Percentiles rank a stretch among this genome's conserved stretches.
phyloP scores from a whole-genome alignment of 169 alveolate species.

The Plasmodium ovale region DNA sequence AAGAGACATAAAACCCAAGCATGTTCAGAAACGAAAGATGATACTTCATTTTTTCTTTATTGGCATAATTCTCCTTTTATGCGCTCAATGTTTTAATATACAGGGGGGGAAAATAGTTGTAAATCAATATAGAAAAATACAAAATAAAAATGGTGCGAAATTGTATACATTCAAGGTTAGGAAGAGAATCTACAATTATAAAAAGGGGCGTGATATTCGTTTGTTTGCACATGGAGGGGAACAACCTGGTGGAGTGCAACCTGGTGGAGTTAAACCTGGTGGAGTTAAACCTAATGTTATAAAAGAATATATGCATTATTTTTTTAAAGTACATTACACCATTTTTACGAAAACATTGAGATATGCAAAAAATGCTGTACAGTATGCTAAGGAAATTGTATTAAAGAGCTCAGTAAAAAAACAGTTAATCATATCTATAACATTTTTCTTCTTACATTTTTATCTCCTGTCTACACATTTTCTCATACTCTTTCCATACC shows the following conservation, averaged over 20 bases:
- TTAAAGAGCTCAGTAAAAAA: neutral
- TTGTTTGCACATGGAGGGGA: too few species aligned
- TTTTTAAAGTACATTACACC: slow-evolving; percentile 9
- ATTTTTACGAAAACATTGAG: slow-evolving; percentile 14
- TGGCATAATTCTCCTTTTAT: slow-evolving; percentile 18
- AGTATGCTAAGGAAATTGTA: neutral
- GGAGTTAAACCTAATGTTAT: too few species aligned
- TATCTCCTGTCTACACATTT: slow-evolving; percentile 44
- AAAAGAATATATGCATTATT: neutral
- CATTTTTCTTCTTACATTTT: slow-evolving; percentile 64
- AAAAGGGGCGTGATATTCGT: too few species aligned
- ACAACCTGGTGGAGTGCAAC: too few species aligned
- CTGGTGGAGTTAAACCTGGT: too few species aligned
- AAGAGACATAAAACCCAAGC: slow-evolving; percentile 1
- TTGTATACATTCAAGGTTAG: neutral
- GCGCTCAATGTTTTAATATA: slow-evolving; percentile 1
- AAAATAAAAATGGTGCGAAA: neutral
- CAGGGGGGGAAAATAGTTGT: neutral
- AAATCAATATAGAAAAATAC: neutral
- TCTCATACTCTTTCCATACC: slow-evolving; percentile 63
- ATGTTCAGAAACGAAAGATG: slow-evolving; percentile 18
- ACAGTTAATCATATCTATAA: slow-evolving; percentile 41
- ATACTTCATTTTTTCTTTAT: slow-evolving; percentile 14
- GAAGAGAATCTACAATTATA: slow-evolving; percentile 16
- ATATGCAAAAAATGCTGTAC: slow-evolving; percentile 4